Evolutionary conservation across 139 green algal species (phyloP), one percentile per base, ranked within the genome.

Genomic region (Picochlorum sp.): DNA sequence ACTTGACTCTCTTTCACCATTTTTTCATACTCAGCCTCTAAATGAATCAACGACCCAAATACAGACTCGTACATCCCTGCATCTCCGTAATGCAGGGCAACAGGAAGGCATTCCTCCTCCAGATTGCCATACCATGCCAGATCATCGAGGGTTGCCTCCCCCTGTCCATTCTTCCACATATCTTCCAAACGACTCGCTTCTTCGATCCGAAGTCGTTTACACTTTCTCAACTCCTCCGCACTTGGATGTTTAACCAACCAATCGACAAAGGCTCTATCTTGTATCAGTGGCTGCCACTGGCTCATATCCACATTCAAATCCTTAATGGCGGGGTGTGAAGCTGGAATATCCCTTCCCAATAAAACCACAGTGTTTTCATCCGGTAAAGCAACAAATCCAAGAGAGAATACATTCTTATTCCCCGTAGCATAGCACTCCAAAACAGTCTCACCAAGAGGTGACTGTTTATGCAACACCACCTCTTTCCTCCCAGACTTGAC

Each of bases 11-110:
- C 90, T 70, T 95, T 95, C 56, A 90, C 89, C 26, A 71, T 51
- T 62, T 86, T 90, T 68, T 98, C 93, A 64, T 98, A 94, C 23
- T 97, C 90, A 4, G 91, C 93, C 66, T 98, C 93, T 58, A 96
- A 74, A 75, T 95, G 89, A 14, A 98, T 74, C 9, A 95, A 74
- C 32, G 85, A 80, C 4, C 78, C 83, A 73, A 94, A 95, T 2
- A 92, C 66, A 64, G 86, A 88, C 62, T 96, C 83, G 67, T 97
- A 92, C 62, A 90, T 74, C 50, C 90, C 88, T 3, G 88, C 89
- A 61, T 98, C 92, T 38, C 96, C 91, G 61, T 97, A 98, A 46
- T 78, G 75, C 45, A 96, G 77, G 37, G 81, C 87, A 46, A 96
- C 92, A 15, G 82, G 89, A 15, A 74, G 65, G 14, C 79, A 65